phyloP scores from a whole-genome alignment of 2,329 filamentous ascomycete genomes.

The Sporothrix schenckii region DNA sequence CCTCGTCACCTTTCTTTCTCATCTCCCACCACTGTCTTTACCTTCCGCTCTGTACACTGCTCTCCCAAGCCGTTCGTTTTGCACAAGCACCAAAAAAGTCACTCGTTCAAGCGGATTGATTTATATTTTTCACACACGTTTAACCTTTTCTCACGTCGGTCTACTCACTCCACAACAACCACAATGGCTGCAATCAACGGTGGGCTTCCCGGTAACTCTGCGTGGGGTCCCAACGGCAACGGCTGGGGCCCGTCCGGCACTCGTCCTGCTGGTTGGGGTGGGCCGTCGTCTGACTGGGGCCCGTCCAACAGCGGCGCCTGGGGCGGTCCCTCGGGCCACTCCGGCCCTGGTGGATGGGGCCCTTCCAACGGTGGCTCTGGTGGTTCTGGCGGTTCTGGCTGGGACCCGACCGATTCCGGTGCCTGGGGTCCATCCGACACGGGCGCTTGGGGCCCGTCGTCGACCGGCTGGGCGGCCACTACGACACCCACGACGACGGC shows the following conservation, averaged over 20 bases:
- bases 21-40: neutral
- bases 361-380: neutral
- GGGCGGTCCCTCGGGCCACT: neutral
- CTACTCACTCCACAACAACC: neutral
- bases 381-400: neutral
- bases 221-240: neutral
- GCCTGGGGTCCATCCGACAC: neutral
- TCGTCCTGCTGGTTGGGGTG: constrained; percentile 7
- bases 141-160: neutral
- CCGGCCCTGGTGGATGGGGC: neutral
- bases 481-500: neutral
- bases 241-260: constrained; percentile 17
- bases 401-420: neutral
- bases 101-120: constrained; percentile 7
- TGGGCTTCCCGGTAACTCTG: constrained; percentile 1
- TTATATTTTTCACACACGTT: neutral
- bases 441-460: constrained; percentile 16
- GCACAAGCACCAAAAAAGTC: constrained; percentile 7
- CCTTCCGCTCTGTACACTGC: constrained; percentile 15
- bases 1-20: neutral
- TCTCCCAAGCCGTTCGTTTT: constrained; percentile 5
- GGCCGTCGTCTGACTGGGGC: constrained; percentile 16
- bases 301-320: neutral
- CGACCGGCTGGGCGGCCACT: neutral
- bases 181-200: constrained; percentile 23